These are phyloP conservation scores for Penicillium argentinense DNA, from an alignment of 495 filamentous ascomycete species.

Conservation along the genomic window DNA sequence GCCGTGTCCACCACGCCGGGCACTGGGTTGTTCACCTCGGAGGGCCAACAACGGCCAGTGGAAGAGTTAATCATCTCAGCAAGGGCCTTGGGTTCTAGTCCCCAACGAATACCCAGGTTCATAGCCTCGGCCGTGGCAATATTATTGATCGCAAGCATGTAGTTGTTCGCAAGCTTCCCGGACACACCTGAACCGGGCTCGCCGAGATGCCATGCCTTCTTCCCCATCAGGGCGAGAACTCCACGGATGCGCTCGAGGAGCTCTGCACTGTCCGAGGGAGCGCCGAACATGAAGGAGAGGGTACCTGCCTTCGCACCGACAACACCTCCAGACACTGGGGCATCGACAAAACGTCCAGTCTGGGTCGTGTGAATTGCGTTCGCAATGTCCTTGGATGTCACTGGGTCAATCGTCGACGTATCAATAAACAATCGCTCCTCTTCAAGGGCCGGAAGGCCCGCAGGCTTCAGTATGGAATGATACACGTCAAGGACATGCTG, in stretches of 20 bases:
- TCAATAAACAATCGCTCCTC: constrained; percentile 72
- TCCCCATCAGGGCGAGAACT: constrained; percentile 76
- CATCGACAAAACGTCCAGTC: constrained; percentile 68
- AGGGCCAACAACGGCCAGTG: constrained; percentile 88
- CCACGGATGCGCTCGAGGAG: constrained; percentile 60
- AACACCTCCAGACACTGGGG: constrained; percentile 82
- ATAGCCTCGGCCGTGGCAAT: constrained; percentile 92
- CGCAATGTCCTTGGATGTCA: constrained; percentile 68
- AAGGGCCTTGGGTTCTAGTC: constrained; percentile 75
- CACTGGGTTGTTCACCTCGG: constrained; percentile 89
- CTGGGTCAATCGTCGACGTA: constrained; percentile 83
- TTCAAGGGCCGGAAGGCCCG: constrained; percentile 37
- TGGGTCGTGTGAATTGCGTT: constrained; percentile 56
- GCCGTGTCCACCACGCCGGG: constrained; percentile 75
- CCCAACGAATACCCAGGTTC: constrained; percentile 84
- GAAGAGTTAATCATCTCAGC: constrained; percentile 81
- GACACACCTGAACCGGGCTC: constrained; percentile 76
- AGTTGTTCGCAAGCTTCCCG: constrained; percentile 92
- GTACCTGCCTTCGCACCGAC: constrained; percentile 77
- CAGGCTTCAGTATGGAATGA: constrained; percentile 55
- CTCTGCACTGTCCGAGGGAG: constrained; percentile 44
- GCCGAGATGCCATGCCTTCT: constrained; percentile 77
- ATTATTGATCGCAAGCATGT: constrained; percentile 87
- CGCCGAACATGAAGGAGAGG: constrained; percentile 85
- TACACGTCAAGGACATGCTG: constrained; percentile 76